These are phyloP conservation scores for Globisporangium barbulae DNA, from an alignment of 352 stramenopile species.

Conservation along the genomic window DNA sequence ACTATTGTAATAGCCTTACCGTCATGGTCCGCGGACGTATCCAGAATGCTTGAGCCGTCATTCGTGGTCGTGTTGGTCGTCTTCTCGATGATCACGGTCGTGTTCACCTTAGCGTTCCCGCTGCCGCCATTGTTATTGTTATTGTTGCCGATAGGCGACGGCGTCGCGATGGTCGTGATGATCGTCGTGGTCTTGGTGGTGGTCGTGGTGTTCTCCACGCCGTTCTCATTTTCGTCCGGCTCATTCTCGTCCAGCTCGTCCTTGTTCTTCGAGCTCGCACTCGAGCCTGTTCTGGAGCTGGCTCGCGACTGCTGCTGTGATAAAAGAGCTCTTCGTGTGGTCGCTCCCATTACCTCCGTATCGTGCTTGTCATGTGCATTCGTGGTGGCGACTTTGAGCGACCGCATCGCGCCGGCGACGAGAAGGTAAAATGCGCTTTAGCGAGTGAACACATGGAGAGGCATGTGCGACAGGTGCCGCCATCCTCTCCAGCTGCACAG, in stretches of 20 bases:
- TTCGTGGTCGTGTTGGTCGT: not conserved
- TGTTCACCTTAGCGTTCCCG: not conserved
- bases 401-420: not conserved
- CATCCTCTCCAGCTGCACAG: not conserved
- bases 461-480: not conserved
- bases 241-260: not conserved
- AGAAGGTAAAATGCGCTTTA: not conserved
- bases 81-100: conserved; percentile 1
- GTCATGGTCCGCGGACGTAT: not conserved
- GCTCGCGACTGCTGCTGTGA: not conserved
- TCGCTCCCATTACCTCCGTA: not conserved
- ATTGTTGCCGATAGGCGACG: not conserved
- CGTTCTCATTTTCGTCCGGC: conserved; percentile 1
- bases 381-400: not conserved
- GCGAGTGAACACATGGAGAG: not conserved
- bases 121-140: not conserved
- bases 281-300: not conserved
- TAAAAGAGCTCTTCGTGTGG: not conserved
- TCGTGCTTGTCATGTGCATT: not conserved
- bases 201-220: not conserved
- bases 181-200: conserved; percentile 1
- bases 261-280: not conserved
- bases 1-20: not conserved
- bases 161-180: not conserved
- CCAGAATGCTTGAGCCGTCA: not conserved